Conservation (phyloP, 768 basidiomycete species). For the Podaxis mareebaensis region DNA sequence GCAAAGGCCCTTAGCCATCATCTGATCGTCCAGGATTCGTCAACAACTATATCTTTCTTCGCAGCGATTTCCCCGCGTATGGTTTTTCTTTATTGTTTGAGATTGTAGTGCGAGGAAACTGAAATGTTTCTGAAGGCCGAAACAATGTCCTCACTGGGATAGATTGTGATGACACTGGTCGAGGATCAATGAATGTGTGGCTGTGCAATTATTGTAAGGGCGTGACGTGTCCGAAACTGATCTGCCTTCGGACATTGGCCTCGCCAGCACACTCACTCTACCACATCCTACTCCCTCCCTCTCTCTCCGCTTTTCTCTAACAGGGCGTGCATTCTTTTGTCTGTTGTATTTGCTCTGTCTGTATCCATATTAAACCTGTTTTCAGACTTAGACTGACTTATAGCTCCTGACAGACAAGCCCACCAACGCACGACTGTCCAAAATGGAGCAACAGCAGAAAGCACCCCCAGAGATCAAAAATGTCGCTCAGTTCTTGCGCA, state of each 20-base stretch:
- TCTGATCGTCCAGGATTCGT: no score
- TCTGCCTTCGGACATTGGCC: neutral
- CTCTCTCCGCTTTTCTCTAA: neutral
- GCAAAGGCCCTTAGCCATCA: no score
- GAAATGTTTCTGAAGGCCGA: no score
- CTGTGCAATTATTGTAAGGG: slow-evolving; percentile 13
- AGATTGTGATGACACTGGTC: no score
- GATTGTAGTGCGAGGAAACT: no score
- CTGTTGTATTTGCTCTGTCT: neutral
- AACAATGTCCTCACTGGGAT: no score
- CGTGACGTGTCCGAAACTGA: slow-evolving; percentile 13
- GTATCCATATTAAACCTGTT: neutral
- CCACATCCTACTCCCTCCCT: neutral
- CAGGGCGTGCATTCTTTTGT: neutral
- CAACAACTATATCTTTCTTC: no score
- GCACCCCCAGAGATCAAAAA: slow-evolving; percentile 80
- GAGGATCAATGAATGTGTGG: slow-evolving; percentile 8
- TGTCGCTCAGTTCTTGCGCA: slow-evolving; percentile 85
- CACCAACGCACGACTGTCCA: neutral
- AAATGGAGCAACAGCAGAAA: slow-evolving; percentile 73
- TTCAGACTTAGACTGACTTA: neutral
- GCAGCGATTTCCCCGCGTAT: no score
- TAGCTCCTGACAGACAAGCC: neutral
- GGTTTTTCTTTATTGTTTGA: no score
- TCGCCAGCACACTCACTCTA: slow-evolving; percentile 11